Evolutionary conservation across 495 filamentous ascomycete species (phyloP).

Genomic region (Aspergillus affinis): DNA sequence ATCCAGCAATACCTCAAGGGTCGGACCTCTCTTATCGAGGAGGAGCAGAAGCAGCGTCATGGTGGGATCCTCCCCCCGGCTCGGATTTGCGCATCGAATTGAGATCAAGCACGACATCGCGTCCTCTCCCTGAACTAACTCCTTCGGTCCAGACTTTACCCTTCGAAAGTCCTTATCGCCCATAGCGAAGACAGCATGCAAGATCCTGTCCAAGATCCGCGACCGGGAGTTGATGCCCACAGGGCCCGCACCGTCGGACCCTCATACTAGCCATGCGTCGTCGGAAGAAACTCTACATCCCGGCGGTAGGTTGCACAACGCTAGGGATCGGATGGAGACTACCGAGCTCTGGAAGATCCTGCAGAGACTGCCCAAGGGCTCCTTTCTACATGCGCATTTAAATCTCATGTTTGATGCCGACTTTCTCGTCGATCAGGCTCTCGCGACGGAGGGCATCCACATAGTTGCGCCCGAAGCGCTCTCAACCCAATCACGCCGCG

Average conservation of each 20-base stretch:
- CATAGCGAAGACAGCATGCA: slow-evolving; percentile 69
- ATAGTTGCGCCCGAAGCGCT: slow-evolving; percentile 59
- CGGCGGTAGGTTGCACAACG: slow-evolving; percentile 40
- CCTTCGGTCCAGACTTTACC: slow-evolving; percentile 30
- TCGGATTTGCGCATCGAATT: not conserved
- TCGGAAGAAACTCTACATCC: not conserved
- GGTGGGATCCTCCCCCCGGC: slow-evolving; percentile 48
- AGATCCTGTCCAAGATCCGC: slow-evolving; percentile 76
- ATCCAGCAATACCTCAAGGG: slow-evolving; percentile 76
- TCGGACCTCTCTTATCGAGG: slow-evolving; percentile 70
- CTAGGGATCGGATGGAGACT: slow-evolving; percentile 74
- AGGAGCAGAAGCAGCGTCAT: slow-evolving; percentile 81
- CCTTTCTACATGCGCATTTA: slow-evolving; percentile 82
- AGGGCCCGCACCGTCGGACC: slow-evolving; percentile 52
- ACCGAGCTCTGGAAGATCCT: slow-evolving; percentile 86
- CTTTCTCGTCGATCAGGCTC: slow-evolving; percentile 67
- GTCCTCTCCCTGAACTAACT: not conserved
- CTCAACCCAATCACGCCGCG: slow-evolving; percentile 40
- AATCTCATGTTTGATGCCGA: slow-evolving; percentile 88
- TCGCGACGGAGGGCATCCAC: slow-evolving; percentile 74
- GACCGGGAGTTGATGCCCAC: slow-evolving; percentile 68
- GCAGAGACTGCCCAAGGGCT: slow-evolving; percentile 84
- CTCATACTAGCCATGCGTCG: not conserved
- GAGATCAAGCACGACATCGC: not conserved
- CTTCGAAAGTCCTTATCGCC: slow-evolving; percentile 66